Conservation (phyloP, 1,139 yeast genomes). For the Petasospora rhodanensis region DNA sequence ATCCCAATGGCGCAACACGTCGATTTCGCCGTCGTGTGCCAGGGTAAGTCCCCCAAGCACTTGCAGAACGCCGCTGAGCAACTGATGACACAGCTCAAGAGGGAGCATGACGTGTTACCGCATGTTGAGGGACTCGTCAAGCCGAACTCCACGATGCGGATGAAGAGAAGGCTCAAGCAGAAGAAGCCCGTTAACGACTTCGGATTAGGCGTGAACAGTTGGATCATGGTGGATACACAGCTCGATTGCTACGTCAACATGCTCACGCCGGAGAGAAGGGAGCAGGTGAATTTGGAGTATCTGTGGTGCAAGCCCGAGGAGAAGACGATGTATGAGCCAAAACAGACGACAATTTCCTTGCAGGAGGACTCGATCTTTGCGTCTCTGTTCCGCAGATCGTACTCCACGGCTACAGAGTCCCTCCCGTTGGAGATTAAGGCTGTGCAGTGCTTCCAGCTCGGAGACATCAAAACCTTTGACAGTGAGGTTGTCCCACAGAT, state of each 20-base stretch:
- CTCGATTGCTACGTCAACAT: conserved; percentile 64
- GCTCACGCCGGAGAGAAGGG: conserved; percentile 64
- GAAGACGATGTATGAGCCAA: conserved; percentile 27
- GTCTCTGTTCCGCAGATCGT: conserved; percentile 40
- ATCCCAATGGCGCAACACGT: conserved; percentile 40
- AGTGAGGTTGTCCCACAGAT: conserved; percentile 5
- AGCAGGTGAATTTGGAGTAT: conserved; percentile 62
- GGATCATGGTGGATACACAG: conserved; percentile 77
- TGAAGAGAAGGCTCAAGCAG: conserved; percentile 57
- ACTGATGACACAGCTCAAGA: conserved; percentile 45
- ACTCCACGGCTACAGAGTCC: conserved; percentile 29
- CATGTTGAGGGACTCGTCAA: conserved; percentile 69
- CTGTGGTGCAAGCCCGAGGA: conserved; percentile 51
- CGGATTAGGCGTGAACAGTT: conserved; percentile 55
- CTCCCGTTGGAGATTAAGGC: conserved; percentile 9
- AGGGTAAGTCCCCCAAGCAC: conserved; percentile 79
- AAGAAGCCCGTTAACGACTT: conserved; percentile 49
- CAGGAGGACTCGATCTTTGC: conserved; percentile 45
- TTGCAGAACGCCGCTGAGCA: conserved; percentile 66
- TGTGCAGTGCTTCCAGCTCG: conserved; percentile 11
- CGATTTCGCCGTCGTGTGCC: conserved; percentile 57
- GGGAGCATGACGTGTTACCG: conserved; percentile 40
- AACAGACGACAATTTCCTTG: background rate
- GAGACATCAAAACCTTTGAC: conserved; percentile 10
- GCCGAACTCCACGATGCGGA: conserved; percentile 50